phyloP scores from a whole-genome alignment of 805 yeast genomes.

The Cyberlindnera maritima region DNA sequence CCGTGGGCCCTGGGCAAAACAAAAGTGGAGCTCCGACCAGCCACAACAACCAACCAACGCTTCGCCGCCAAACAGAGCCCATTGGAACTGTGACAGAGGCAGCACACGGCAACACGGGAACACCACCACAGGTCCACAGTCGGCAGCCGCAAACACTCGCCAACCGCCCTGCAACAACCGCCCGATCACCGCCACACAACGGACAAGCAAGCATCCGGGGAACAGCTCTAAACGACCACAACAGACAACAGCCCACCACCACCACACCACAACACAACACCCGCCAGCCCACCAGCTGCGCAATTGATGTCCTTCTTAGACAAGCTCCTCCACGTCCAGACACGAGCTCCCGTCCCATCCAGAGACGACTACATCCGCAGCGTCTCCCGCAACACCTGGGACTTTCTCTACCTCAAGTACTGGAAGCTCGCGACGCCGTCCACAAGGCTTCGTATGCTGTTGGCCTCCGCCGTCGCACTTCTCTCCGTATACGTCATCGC shows the following conservation, averaged over 20 bases:
- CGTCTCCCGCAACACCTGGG: constrained; percentile 12
- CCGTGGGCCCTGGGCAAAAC: too few species aligned
- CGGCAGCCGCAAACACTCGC: too few species aligned
- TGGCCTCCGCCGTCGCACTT: constrained; percentile 22
- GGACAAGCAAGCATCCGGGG: neutral
- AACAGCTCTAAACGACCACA: neutral
- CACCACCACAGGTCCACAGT: too few species aligned
- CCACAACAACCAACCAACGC: too few species aligned
- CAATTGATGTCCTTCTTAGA: neutral
- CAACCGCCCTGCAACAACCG: neutral
- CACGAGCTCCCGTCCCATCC: constrained; percentile 3
- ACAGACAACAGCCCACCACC: too few species aligned
- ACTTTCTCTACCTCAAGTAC: constrained; percentile 19
- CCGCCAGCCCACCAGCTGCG: too few species aligned
- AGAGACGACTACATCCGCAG: constrained; percentile 18
- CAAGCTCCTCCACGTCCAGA: neutral
- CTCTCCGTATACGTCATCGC: constrained; percentile 31
- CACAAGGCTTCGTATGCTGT: constrained; percentile 22
- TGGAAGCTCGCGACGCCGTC: constrained; percentile 22
- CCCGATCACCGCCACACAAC: neutral
- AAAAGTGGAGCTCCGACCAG: too few species aligned
- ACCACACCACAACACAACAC: too few species aligned
- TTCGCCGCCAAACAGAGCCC: too few species aligned
- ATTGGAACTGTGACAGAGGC: too few species aligned
- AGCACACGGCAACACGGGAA: too few species aligned